Evolutionary conservation across 371 early-diverging fungal genomes (phyloP).

Genomic region (Mortierella sp.): DNA sequence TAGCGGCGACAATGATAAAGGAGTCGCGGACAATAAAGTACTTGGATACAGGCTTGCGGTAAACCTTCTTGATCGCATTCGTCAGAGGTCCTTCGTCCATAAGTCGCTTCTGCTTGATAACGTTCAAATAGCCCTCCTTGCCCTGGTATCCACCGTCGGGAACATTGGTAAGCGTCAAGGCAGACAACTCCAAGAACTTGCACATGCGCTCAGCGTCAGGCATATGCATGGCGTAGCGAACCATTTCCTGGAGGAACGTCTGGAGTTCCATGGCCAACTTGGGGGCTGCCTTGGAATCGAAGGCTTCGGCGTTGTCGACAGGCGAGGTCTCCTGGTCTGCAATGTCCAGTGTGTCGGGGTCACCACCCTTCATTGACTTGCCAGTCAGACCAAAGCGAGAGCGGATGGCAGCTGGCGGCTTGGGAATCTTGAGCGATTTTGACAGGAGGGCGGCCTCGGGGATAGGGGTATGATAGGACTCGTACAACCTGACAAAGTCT

Average conservation of each 20-base stretch:
- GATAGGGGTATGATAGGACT: slow-evolving; percentile 48
- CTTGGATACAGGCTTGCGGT: slow-evolving; percentile 53
- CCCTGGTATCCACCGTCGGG: slow-evolving; percentile 58
- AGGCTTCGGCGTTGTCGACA: slow-evolving; percentile 18
- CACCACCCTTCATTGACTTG: slow-evolving; percentile 3
- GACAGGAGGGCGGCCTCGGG: slow-evolving; percentile 36
- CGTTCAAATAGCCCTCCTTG: slow-evolving; percentile 55
- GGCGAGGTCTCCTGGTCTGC: not conserved
- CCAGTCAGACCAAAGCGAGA: slow-evolving; percentile 38
- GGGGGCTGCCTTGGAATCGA: slow-evolving; percentile 47
- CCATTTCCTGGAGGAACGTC: slow-evolving; percentile 55
- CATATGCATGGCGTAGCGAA: slow-evolving; percentile 56
- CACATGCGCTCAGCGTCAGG: slow-evolving; percentile 58
- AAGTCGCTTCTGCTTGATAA: slow-evolving; percentile 49
- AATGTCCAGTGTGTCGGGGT: slow-evolving; percentile 1
- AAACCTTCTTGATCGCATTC: slow-evolving; percentile 53
- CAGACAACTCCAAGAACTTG: slow-evolving; percentile 56
- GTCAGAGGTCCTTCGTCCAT: slow-evolving; percentile 55
- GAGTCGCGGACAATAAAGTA: slow-evolving; percentile 58
- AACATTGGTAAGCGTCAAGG: slow-evolving; percentile 48
- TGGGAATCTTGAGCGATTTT: slow-evolving; percentile 41
- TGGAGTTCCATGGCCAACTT: slow-evolving; percentile 48
- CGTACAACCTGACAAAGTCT: slow-evolving; percentile 54
- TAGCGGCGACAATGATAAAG: slow-evolving; percentile 52
- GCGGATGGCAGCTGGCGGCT: slow-evolving; percentile 47